Evolutionary conservation across 2,329 filamentous ascomycete species (phyloP), one percentile per base, ranked within the genome.

Genomic region (Plenodomus lindquistii): DNA sequence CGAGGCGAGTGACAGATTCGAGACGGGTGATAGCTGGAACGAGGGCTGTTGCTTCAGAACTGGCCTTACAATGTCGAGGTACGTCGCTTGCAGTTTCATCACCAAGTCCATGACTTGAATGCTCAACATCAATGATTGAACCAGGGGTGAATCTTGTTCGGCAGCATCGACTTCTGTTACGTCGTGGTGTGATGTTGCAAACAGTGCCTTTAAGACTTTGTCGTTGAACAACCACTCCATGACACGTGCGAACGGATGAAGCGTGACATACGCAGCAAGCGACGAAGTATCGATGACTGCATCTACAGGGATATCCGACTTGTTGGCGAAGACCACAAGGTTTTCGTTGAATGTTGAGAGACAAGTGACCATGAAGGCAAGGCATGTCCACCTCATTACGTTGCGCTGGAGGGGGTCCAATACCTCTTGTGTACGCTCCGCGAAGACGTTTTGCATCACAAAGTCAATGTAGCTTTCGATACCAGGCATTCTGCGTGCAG

Each of bases 141-240:
- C 85, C 29, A 96, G 75, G 2, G 93, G 89, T 5, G 93, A 96
- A 58, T 91, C 87, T 1, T 87, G 84, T 4, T 85, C 77, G 10
- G 90, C 84, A 59, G 83, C 85, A 52, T 88, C 84, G 35, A 97
- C 82, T 49, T 89, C 85, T 7, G 81, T 78, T 15, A 87, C 76
- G 58, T 93, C 84, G 67, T 95, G 87, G 59, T 93, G 88, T 22
- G 94, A 84, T 10, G 88, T 84, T 47, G 84, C 81, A 71, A 97
- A 93, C 2, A 99, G 75, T 13, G 87, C 84, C 56, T 83, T 83
- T 62, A 96, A 84, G 18, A 97, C 89, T 56, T 88, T 90, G 64
- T 95, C 90, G 67, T 96, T 97, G 73, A 96, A 96, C 73, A 99
- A 84, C 91, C 94, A 97, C 67, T 99, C 94, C 89, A 97, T 97